These are phyloP conservation scores for Botrytis sinoallii DNA, from an alignment of 2,329 filamentous ascomycete species.

Conservation along the genomic window DNA sequence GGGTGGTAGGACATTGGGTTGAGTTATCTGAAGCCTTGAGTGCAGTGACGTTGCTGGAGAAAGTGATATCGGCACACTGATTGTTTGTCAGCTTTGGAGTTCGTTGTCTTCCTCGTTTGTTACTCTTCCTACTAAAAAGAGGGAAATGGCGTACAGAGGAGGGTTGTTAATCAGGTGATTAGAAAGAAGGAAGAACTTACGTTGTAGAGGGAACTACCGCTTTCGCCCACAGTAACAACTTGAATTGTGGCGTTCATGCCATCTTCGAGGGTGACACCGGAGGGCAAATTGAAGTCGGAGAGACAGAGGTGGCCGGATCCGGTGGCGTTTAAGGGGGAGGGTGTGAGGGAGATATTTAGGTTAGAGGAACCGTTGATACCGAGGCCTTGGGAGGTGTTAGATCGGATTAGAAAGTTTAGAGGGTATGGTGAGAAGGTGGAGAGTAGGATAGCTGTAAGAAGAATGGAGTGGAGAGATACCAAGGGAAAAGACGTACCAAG, in stretches of 20 bases:
- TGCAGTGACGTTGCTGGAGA: neutral
- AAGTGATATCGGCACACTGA: conserved; percentile 18
- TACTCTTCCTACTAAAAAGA: neutral
- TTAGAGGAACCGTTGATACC: conserved; percentile 21
- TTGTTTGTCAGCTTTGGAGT: neutral
- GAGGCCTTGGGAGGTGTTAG: conserved; percentile 5
- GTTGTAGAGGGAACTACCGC: conserved; percentile 22
- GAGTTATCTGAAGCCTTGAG: neutral
- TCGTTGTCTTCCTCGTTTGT: too few species aligned
- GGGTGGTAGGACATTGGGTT: conserved; percentile 8
- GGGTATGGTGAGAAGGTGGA: neutral
- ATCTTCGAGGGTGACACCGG: conserved; percentile 7
- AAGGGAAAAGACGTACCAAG: conserved; percentile 1
- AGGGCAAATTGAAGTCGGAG: conserved; percentile 15
- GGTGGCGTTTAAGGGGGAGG: conserved; percentile 19
- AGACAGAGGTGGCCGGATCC: conserved; percentile 21
- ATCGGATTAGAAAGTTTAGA: neutral
- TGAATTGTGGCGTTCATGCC: conserved; percentile 20
- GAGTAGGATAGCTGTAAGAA: neutral
- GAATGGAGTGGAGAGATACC: neutral
- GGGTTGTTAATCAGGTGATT: too few species aligned
- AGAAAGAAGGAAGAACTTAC: neutral
- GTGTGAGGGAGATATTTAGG: conserved; percentile 18
- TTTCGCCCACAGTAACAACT: conserved; percentile 19
- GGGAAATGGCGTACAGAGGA: neutral